These are phyloP conservation scores for Aspergillus bombycis DNA, from an alignment of 2,329 filamentous ascomycete species.

Conservation along the genomic window DNA sequence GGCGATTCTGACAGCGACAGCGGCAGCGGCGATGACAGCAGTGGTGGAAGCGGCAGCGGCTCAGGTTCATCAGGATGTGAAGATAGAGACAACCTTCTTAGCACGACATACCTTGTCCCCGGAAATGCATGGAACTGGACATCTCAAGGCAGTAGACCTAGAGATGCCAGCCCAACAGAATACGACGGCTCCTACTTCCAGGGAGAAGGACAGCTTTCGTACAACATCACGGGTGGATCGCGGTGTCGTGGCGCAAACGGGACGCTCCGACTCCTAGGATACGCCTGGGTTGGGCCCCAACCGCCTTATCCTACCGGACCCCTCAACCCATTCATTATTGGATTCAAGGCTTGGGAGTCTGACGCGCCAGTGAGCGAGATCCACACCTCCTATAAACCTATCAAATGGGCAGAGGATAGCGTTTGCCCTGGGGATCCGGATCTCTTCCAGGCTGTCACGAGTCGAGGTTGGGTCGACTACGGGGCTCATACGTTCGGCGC, in stretches of 20 bases:
- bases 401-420: neutral
- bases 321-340: neutral
- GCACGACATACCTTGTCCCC: neutral
- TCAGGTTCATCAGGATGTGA: neutral
- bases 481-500: neutral
- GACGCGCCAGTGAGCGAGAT: neutral
- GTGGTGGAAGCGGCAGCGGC: no score
- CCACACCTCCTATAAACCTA: neutral
- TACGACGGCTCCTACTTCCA: conserved; percentile 8
- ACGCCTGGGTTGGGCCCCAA: conserved; percentile 8
- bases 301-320: conserved; percentile 2
- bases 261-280: conserved; percentile 1
- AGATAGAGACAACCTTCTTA: neutral
- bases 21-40: neutral
- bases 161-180: neutral
- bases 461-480: neutral
- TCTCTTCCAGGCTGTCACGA: neutral
- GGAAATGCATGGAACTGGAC: conserved; percentile 2
- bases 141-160: neutral
- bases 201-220: conserved; percentile 2
- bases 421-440: neutral
- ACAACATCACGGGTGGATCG: neutral
- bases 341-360: conserved; percentile 8
- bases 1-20: neutral
- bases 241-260: neutral